Percentiles rank a stretch among this genome's conserved stretches.
Evolutionary conservation across 352 stramenopile genomes (phyloP).

Genomic region (Elongisporangium prolatum): DNA sequence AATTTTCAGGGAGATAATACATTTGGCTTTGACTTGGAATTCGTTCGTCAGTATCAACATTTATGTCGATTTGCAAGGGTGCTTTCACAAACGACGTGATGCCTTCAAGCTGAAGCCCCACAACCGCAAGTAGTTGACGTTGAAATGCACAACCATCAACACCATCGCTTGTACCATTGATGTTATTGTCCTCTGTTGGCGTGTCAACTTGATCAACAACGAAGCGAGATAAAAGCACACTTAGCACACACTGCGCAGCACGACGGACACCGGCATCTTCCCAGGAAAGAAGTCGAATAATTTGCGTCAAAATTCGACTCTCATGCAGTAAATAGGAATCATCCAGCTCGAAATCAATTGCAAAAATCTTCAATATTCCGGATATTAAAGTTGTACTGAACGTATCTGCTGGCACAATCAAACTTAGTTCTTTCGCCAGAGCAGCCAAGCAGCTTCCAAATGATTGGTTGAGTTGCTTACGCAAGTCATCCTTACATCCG

Average conservation of each 20-base stretch:
- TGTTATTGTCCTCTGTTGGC: constrained; percentile 8
- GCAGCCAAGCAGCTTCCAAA: constrained; percentile 40
- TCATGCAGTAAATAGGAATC: constrained; percentile 69
- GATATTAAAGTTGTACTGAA: constrained; percentile 27
- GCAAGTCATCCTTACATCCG: constrained; percentile 43
- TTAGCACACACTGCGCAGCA: constrained; percentile 48
- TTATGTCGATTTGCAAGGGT: constrained; percentile 2
- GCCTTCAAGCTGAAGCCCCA: constrained; percentile 59
- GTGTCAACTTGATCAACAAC: constrained; percentile 27
- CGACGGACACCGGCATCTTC: constrained; percentile 34
- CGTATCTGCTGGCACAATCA: constrained; percentile 13
- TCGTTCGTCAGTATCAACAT: background rate
- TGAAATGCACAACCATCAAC: constrained; percentile 50
- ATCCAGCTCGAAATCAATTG: constrained; percentile 72
- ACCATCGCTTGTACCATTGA: constrained; percentile 13
- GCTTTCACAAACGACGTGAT: constrained; percentile 25
- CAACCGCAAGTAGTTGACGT: constrained; percentile 55
- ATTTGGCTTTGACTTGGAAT: background rate
- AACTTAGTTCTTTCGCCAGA: constrained; percentile 26
- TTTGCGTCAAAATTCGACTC: constrained; percentile 44
- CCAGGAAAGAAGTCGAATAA: constrained; percentile 50
- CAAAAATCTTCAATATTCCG: constrained; percentile 44
- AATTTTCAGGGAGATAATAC: constrained; percentile 35
- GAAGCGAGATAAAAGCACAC: constrained; percentile 61
- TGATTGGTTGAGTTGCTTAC: constrained; percentile 38